Evolutionary conservation across 2,329 filamentous ascomycete species (phyloP), one percentile per base, ranked within the genome.

Genomic region (Fusarium sp.): DNA sequence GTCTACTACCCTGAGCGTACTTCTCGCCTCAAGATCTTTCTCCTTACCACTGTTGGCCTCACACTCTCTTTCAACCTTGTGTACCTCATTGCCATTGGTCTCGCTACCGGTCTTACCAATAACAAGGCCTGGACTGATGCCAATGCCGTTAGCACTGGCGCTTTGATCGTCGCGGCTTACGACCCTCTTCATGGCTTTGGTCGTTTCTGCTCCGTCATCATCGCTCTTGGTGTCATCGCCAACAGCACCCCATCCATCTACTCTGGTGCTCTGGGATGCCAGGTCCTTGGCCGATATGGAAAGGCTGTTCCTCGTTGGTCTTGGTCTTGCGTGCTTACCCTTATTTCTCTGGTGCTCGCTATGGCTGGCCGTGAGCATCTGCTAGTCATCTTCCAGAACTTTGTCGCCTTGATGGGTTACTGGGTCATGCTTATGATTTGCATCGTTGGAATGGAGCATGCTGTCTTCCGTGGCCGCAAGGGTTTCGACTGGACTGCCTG

Each of bases 1-100:
- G 92, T 94, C 60, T 95, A 95, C 82, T 93, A 95, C 77, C 93
- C 93, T 0, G 84, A 86, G 4, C 86, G 83, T 27, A 90, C 90
- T 45, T 88, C 88, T 33, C 87, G 90, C 24, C 81, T 81, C 48
- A 90, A 91, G 69, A 86, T 95, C 69, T 96, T 95, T 82, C 77
- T 89, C 69, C 91, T 90, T 80, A 93, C 93, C 33, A 94, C 91
- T 81, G 80, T 85, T 27, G 94, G 94, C 11, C 86, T 97, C 16
- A 89, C 93, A 72, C 62, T 74, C 4, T 66, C 81, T 1, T 83
- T 94, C 72, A 91, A 93, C 2, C 88, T 96, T 2, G 85, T 93
- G 70, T 95, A 96, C 83, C 92, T 90, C 48, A 78, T 90, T 24
- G 85, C 86, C 22, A 86, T 90, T 56, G 80, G 87, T n/a, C 86